Percentiles rank a stretch among this genome's conserved stretches.
Conservation (phyloP, 345 rosid genomes). For the Hibiscus syriacus region DNA sequence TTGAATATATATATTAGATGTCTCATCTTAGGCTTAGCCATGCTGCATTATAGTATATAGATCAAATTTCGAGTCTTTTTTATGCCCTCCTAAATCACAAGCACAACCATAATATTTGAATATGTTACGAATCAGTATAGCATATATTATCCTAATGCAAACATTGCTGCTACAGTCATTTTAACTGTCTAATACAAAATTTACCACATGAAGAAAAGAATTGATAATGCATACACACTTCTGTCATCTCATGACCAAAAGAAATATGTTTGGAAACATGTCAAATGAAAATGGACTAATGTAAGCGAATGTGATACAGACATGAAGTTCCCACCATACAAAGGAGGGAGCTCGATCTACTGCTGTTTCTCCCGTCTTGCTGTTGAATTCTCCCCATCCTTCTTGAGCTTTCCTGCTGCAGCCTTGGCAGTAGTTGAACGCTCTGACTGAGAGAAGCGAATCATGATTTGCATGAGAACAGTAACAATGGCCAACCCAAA, state of each 20-base stretch:
- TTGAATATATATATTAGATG: too few relatives aligned
- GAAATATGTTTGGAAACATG: background rate
- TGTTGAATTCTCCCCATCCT: constrained; percentile 19
- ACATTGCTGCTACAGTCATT: constrained; percentile 14
- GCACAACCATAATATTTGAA: background rate
- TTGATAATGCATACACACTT: constrained; percentile 14
- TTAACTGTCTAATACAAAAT: constrained; percentile 14
- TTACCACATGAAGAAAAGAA: constrained; percentile 9
- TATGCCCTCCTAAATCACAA: background rate
- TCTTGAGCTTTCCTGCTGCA: constrained; percentile 51
- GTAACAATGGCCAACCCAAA: constrained; percentile 50
- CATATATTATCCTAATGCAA: background rate
- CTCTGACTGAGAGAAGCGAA: constrained; percentile 76
- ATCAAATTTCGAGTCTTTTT: too few relatives aligned
- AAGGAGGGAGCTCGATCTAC: constrained; percentile 17
- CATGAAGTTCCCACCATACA: background rate
- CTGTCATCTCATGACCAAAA: background rate
- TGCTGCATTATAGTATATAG: too few relatives aligned
- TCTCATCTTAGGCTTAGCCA: too few relatives aligned
- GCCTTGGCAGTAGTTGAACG: constrained; percentile 74
- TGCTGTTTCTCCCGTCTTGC: constrained; percentile 26
- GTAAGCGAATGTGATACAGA: background rate
- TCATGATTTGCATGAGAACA: constrained; percentile 70
- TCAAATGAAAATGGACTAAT: background rate
- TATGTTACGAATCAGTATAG: background rate